A percentile compares a stretch with the other conserved stretches of the same genome.
Conservation (phyloP, 805 yeast genomes). For the Sugiyamaella smithiae region DNA sequence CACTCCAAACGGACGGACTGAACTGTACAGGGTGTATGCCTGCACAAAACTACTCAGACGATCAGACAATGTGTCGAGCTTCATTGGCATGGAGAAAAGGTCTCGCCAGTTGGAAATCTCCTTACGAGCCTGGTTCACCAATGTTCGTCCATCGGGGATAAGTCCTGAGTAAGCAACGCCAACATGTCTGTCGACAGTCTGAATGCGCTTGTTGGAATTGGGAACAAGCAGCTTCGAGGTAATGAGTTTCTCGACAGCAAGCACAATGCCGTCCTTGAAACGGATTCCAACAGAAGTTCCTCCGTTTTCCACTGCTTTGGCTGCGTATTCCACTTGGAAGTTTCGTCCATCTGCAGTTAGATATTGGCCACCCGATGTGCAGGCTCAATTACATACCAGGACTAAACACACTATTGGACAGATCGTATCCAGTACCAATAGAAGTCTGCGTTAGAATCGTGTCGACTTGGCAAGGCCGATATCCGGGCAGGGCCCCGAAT, state of each 20-base stretch:
- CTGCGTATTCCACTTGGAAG: conserved; percentile 97
- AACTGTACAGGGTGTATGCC: conserved; percentile 91
- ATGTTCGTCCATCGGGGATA: conserved; percentile 93
- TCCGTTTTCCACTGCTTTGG: conserved; percentile 96
- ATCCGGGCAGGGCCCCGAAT: too few relatives aligned
- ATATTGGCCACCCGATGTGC: background rate
- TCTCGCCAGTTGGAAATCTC: conserved; percentile 80
- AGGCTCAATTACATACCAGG: conserved; percentile 52
- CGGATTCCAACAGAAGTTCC: conserved; percentile 93
- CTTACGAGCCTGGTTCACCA: conserved; percentile 88
- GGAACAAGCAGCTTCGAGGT: conserved; percentile 86
- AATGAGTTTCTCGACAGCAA: conserved; percentile 93
- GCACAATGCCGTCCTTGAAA: conserved; percentile 89
- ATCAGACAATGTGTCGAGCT: conserved; percentile 78
- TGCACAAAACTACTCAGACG: conserved; percentile 89
- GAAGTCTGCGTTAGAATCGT: conserved; percentile 64
- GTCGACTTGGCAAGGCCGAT: too few relatives aligned
- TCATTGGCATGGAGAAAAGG: conserved; percentile 70
- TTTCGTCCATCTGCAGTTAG: conserved; percentile 38
- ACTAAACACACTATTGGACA: conserved; percentile 92
- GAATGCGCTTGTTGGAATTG: conserved; percentile 84
- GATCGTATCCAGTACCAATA: conserved; percentile 98
- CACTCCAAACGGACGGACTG: conserved; percentile 97
- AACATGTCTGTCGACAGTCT: conserved; percentile 86
- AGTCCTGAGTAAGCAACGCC: conserved; percentile 93